Evolutionary conservation across 2,329 filamentous ascomycete species (phyloP).

Genomic region (Fusarium sarcochroum): DNA sequence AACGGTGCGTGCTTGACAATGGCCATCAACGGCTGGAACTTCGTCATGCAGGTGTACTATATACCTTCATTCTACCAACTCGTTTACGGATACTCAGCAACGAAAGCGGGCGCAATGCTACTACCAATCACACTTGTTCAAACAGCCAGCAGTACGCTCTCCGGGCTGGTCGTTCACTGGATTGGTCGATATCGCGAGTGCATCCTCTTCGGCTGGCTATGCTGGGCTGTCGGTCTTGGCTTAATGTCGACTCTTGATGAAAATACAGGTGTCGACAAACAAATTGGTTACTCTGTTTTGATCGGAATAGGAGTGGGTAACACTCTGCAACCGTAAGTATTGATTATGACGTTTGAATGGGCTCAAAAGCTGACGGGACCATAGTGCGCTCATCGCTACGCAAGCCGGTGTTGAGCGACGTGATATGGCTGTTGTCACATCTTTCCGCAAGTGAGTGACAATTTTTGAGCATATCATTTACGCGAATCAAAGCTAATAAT

Average conservation of each 20-base stretch:
- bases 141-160: conserved; percentile 63
- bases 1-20: conserved; percentile 69
- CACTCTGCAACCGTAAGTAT: conserved; percentile 63
- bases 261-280: conserved; percentile 63
- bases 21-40: conserved; percentile 72
- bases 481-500: not conserved
- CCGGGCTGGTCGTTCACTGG: conserved; percentile 67
- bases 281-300: conserved; percentile 67
- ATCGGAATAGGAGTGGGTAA: conserved; percentile 67
- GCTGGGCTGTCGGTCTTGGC: conserved; percentile 66
- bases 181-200: conserved; percentile 66
- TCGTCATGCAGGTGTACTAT: conserved; percentile 68
- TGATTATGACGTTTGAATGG: not conserved
- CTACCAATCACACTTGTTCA: conserved; percentile 61
- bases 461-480: not conserved
- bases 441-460: conserved; percentile 57
- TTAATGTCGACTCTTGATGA: conserved; percentile 66
- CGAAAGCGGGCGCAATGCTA: conserved; percentile 59
- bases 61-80: conserved; percentile 63
- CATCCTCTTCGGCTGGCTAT: conserved; percentile 67
- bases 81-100: conserved; percentile 59
- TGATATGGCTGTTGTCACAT: conserved; percentile 61
- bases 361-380: not conserved
- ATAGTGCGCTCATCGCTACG: conserved; percentile 65
- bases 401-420: conserved; percentile 67